Base-by-base conservation (phyloP, 2,329 filamentous ascomycete genomes). In the Ophiognomonia clavigignenti-juglandacearum region DNA sequence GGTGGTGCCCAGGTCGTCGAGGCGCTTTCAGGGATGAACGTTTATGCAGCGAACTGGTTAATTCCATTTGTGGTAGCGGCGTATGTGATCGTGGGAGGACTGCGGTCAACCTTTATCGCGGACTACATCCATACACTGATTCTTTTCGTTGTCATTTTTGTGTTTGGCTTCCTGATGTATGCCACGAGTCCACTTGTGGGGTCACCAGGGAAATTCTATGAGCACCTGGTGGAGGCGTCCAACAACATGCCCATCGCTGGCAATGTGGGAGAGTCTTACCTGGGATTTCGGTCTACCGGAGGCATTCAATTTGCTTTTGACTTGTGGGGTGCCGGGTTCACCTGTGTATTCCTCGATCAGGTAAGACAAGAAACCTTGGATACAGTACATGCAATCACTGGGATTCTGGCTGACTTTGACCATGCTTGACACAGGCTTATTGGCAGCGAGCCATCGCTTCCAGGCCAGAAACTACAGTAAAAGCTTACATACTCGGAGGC, bases 401-500 rank as follows among this genome's bases (percentile, higher is more conserved):
- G n/a, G n/a, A n/a, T n/a, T n/a, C n/a, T n/a, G n/a, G n/a, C n/a
- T n/a, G n/a, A n/a, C n/a, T n/a, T n/a, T n/a, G n/a, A n/a, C n/a
- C n/a, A n/a, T n/a, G n/a, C n/a, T n/a, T n/a, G n/a, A n/a, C n/a
- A n/a, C n/a, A n/a, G n/a, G n/a, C n/a, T n/a, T 71, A 70, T 50
- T 71, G 67, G 68, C 68, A 71, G 54, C 64, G 67, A 2, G 68
- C 67, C 3, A 70, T 72, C 48, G 67, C 68, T 6, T 66, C 64
- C 0, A 56, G 63, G 18, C 68, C 67, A 0, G 62, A 67, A 47
- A 70, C 66, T 0, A 61, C 62, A 0, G 67, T 69, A 2, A 65
- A 64, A 42, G 69, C 65, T 2, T 72, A 70, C 46, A 58, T 71
- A 6, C 54, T 69, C 3, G 69, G 68, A 8, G 67, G 69, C 2